These are phyloP conservation scores for Alternaria viburni DNA, from an alignment of 2,329 filamentous ascomycete species.

Conservation along the genomic window DNA sequence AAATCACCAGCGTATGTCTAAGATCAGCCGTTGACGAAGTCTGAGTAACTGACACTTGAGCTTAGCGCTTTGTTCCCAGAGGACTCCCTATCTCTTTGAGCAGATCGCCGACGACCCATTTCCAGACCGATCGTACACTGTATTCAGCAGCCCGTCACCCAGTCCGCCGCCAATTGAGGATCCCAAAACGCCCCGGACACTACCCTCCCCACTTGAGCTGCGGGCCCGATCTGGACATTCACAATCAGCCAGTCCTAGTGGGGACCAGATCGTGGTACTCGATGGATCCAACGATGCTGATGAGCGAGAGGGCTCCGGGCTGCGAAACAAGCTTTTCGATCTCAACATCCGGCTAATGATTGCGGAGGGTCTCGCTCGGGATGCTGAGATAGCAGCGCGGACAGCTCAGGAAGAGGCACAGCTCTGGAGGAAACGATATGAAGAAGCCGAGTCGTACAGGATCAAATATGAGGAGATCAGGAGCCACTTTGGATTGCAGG, in stretches of 20 bases:
- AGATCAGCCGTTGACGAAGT: neutral
- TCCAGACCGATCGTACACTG: neutral
- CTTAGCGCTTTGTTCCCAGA: neutral
- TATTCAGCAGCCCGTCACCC: neutral
- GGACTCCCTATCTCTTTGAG: neutral
- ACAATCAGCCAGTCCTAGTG: neutral
- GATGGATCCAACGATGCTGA: neutral
- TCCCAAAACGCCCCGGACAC: neutral
- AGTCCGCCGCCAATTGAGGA: neutral
- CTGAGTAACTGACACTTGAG: neutral
- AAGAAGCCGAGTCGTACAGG: neutral
- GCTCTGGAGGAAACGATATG: neutral
- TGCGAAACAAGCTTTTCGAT: neutral
- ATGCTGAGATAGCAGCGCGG: neutral
- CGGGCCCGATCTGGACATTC: neutral
- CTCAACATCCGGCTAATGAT: neutral
- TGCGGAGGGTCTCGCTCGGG: neutral
- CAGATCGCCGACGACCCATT: neutral
- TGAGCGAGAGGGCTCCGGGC: neutral
- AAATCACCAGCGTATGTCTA: neutral
- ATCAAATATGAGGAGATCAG: neutral
- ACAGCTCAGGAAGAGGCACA: neutral
- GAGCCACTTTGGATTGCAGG: neutral
- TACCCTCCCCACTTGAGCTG: neutral
- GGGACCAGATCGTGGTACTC: neutral